A percentile compares a stretch with the other conserved stretches of the same genome.
phyloP scores from a whole-genome alignment of 805 yeast genomes.

The Kodamaea neixiangensis region DNA sequence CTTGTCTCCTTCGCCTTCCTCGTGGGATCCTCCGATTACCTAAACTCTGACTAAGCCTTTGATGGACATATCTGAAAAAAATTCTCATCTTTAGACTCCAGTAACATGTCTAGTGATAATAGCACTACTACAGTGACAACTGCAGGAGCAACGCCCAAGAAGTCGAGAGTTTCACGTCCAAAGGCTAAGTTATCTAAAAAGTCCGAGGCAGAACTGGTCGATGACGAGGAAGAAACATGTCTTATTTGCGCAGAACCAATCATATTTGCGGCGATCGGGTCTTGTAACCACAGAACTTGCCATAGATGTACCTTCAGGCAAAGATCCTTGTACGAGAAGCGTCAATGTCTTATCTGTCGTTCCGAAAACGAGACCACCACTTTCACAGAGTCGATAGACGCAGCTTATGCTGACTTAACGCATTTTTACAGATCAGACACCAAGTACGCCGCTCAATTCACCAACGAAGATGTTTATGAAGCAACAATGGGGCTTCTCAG shows the following conservation, averaged over 20 bases:
- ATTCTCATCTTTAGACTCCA: not conserved
- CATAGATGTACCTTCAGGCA: conserved; percentile 81
- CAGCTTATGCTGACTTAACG: conserved; percentile 38
- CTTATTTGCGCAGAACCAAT: conserved; percentile 82
- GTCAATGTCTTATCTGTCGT: conserved; percentile 82
- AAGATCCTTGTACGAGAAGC: conserved; percentile 74
- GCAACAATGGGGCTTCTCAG: conserved; percentile 54
- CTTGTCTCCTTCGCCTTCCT: not conserved
- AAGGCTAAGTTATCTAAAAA: not conserved
- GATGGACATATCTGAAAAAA: conserved; percentile 1
- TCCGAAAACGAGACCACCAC: conserved; percentile 60
- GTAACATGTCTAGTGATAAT: not conserved
- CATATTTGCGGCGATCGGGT: conserved; percentile 64
- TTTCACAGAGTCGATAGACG: conserved; percentile 50
- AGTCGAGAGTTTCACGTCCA: conserved; percentile 5
- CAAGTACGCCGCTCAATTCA: conserved; percentile 60
- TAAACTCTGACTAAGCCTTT: not conserved
- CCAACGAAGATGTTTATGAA: conserved; percentile 48
- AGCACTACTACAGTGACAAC: not conserved
- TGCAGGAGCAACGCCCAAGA: not conserved
- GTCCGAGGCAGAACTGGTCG: conserved; percentile 21
- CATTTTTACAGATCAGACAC: conserved; percentile 39
- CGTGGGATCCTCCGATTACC: not conserved
- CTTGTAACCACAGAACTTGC: conserved; percentile 86
- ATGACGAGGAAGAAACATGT: conserved; percentile 50